Conservation (phyloP, 2,329 filamentous ascomycete species). For the Colletotrichum eleusines region DNA sequence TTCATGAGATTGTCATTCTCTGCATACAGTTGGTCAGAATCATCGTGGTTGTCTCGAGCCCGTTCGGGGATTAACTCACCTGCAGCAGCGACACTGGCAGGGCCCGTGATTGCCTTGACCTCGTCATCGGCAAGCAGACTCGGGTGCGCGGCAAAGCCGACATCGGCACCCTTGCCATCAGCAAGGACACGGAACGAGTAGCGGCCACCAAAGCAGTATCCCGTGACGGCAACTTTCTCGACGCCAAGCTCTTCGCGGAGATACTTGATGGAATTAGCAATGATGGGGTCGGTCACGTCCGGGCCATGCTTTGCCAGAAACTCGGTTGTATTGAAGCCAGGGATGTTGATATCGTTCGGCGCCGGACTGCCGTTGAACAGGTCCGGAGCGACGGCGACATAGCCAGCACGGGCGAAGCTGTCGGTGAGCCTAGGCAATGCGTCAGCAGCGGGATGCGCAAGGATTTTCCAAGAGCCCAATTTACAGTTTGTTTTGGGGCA, state of each 20-base stretch:
- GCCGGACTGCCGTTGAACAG: conserved; percentile 72
- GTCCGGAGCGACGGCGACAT: conserved; percentile 74
- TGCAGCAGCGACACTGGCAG: conserved; percentile 72
- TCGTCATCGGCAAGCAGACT: conserved; percentile 71
- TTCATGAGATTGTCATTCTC: conserved; percentile 72
- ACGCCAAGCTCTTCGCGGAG: conserved; percentile 62
- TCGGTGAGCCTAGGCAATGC: conserved; percentile 63
- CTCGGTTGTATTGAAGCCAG: conserved; percentile 55
- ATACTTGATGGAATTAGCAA: conserved; percentile 60
- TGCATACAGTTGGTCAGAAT: conserved; percentile 43
- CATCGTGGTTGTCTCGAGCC: not conserved
- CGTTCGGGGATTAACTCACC: conserved; percentile 53
- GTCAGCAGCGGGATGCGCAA: not conserved
- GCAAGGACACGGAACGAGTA: conserved; percentile 66
- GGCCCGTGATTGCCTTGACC: conserved; percentile 66
- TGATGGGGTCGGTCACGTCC: conserved; percentile 58
- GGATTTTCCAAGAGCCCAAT: not conserved
- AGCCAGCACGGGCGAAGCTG: conserved; percentile 75
- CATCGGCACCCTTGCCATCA: conserved; percentile 65
- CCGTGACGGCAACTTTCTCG: conserved; percentile 66
- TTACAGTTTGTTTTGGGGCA: conserved; percentile 43
- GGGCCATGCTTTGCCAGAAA: conserved; percentile 57
- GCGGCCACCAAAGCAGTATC: conserved; percentile 75
- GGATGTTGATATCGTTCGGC: conserved; percentile 51
- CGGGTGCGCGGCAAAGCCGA: conserved; percentile 74